Conservation (phyloP, 2,329 filamentous ascomycete genomes). For the Aspergillus persii region DNA sequence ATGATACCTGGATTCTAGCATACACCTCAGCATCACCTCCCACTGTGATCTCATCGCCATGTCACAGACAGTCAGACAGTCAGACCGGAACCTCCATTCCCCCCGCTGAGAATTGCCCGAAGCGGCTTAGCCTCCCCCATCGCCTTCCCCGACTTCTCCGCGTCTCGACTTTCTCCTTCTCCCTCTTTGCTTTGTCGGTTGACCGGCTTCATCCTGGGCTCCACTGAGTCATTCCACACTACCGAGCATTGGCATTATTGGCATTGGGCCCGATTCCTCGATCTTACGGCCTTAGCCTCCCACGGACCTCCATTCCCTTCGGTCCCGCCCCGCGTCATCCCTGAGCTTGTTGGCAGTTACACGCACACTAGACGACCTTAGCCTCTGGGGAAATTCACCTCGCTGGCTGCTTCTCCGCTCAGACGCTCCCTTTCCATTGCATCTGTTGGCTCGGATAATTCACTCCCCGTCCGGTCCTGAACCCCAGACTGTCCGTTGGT, state of each 20-base stretch:
- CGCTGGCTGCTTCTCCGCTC: neutral
- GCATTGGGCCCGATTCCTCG: neutral
- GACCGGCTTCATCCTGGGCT: no score
- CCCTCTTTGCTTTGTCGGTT: no score
- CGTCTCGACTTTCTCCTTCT: no score
- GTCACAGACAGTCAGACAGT: no score
- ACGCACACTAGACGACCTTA: neutral
- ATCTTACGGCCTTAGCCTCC: neutral
- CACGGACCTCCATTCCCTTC: neutral
- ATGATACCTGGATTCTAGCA: no score
- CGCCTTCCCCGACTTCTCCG: no score
- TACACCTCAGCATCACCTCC: no score
- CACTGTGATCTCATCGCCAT: no score
- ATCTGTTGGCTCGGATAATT: conserved; percentile 20
- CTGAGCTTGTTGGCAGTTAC: conserved; percentile 1
- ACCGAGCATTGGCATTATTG: no score
- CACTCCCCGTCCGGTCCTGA: conserved; percentile 17
- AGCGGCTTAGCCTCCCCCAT: no score
- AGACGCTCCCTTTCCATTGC: conserved; percentile 7
- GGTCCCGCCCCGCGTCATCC: neutral
- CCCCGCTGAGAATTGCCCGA: no score
- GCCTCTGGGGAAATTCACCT: neutral
- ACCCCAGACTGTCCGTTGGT: conserved; percentile 13
- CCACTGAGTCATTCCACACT: neutral
- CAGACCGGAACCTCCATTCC: no score